Conservation (phyloP, 192 early-diverging fungal species). For the Glomus cerebriforme region DNA sequence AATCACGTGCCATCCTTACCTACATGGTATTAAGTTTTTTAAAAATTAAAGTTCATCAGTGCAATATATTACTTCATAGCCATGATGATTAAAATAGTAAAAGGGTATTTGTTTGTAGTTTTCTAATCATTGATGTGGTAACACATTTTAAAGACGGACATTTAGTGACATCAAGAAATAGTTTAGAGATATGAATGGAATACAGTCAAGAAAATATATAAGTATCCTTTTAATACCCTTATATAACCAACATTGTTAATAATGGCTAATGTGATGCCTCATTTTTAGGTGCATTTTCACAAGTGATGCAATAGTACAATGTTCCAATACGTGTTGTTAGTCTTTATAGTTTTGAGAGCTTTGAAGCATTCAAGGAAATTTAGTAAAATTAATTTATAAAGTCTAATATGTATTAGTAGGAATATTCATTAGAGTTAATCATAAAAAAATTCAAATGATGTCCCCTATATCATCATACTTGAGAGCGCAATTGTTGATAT, state of each 20-base stretch:
- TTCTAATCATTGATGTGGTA: neutral
- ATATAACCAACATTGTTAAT: slow-evolving; percentile 9
- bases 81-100: neutral
- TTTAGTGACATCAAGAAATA: slow-evolving; percentile 11
- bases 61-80: neutral
- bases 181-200: slow-evolving; percentile 23
- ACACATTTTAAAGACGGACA: no score
- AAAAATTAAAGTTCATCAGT: no score
- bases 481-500: no score
- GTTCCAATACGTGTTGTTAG: slow-evolving; percentile 9
- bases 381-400: slow-evolving; percentile 1
- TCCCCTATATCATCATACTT: no score
- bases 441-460: no score
- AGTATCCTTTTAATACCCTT: slow-evolving; percentile 16
- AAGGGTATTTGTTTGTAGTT: neutral
- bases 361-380: slow-evolving; percentile 10
- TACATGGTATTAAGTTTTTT: no score
- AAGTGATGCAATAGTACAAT: slow-evolving; percentile 20
- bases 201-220: slow-evolving; percentile 20
- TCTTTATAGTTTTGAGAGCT: slow-evolving; percentile 23
- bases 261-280: neutral
- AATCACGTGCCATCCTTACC: no score
- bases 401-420: slow-evolving; percentile 14
- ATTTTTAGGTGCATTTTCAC: neutral
- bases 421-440: neutral